Evolutionary conservation across 805 yeast species (phyloP).

Genomic region (Wickerhamomyces bisporus): DNA sequence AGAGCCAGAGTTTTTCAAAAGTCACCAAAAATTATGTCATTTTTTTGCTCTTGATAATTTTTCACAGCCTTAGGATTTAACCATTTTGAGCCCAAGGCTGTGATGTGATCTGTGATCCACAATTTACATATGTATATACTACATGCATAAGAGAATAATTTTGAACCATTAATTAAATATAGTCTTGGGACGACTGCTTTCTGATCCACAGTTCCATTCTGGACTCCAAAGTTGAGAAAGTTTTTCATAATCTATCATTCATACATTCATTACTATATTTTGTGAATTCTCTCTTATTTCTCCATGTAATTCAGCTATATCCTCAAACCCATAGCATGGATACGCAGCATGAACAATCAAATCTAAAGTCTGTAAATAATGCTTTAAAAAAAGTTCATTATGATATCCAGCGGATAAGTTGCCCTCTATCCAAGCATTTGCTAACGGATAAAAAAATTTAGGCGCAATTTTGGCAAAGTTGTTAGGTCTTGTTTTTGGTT

Average conservation of each 20-base stretch:
- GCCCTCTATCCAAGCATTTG: slow-evolving; percentile 48
- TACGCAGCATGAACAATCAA: slow-evolving; percentile 43
- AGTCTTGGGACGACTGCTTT: too few species aligned
- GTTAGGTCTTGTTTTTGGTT: slow-evolving; percentile 18
- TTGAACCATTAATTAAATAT: too few species aligned
- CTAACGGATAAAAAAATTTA: slow-evolving; percentile 47
- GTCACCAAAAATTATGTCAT: neutral
- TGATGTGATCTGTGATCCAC: too few species aligned
- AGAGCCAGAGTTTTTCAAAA: neutral
- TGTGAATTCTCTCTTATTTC: slow-evolving; percentile 19
- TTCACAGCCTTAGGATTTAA: too few species aligned
- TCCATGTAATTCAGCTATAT: slow-evolving; percentile 27
- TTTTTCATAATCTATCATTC: neutral
- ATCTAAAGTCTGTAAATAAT: slow-evolving; percentile 43
- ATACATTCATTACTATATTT: neutral
- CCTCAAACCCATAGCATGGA: slow-evolving; percentile 36
- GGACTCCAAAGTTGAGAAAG: too few species aligned
- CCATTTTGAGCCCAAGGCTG: too few species aligned
- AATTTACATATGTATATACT: too few species aligned
- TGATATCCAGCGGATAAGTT: slow-evolving; percentile 45
- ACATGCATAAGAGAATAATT: too few species aligned
- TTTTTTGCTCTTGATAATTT: neutral
- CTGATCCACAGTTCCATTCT: too few species aligned
- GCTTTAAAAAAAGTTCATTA: slow-evolving; percentile 45
- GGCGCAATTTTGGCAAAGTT: slow-evolving; percentile 33